Evolutionary conservation across 129 eudicot genomes (phyloP), one percentile per base, ranked within the genome.

Genomic region (Helianthus tuberosus): DNA sequence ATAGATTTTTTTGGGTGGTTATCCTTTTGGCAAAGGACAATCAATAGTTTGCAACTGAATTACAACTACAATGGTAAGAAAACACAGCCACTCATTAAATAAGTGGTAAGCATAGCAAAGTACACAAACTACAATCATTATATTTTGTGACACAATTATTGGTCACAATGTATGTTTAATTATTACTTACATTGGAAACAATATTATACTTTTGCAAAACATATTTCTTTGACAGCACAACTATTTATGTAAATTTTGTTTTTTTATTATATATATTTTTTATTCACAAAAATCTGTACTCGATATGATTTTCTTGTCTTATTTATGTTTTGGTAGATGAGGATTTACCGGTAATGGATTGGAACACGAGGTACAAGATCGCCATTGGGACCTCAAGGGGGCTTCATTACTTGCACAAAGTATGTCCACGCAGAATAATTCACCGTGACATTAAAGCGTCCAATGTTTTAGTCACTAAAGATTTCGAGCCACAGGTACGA

Each of bases 391-490:
- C 93, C 76, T 97, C 99, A 4, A 72, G 69, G 16, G 99, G 99
- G 32, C 87, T 94, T 59, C 93, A 91, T 86, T 94, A 94, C 79
- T 82, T 94, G 86, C 99, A 94, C 83, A 91, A 94, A 75, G 89
- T 76, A 32, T 94, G 99, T 75, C 97, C 92, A 9, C 91, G 99
- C 66, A 86, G 97, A 84, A 94, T 94, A 15, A 94, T 94, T 61
- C 99, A 94, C 66, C 81, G 99, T 8, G 99, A 94, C 69, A 94
- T 94, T 35, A 94, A 94, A 80, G 85, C 97, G 48, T 90, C 99
- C 9, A 94, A 94, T 51, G 69, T 94, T 70, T 78, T 94, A 72
- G 83, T 94, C 46, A 85, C 88, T 14, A 73, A 72, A 63, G 96
- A 94, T 79, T 94, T 80, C 74, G 92, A 88, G 62, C 99, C 99